A percentile compares a stretch with the other conserved stretches of the same genome.
Conservation (phyloP, 768 basidiomycete species). For the Phylloporus sp. region DNA sequence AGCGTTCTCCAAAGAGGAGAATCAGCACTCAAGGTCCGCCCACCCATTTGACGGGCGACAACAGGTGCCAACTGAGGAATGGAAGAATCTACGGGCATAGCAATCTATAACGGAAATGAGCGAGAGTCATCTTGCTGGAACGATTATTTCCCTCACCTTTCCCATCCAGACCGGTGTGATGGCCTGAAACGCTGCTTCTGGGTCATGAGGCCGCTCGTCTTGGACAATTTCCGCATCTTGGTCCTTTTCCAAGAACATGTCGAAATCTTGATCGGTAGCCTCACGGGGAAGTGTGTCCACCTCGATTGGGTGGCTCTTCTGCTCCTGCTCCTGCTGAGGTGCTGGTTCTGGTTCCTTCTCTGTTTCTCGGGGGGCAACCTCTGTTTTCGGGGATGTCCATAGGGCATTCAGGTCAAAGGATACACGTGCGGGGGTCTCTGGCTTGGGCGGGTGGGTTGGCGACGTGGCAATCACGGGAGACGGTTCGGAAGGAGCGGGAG, state of each 20-base stretch:
- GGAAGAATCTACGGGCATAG: slow-evolving; percentile 75
- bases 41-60: slow-evolving; percentile 76
- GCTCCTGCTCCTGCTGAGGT: slow-evolving; percentile 28
- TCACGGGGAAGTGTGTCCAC: slow-evolving; percentile 35
- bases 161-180: slow-evolving; percentile 68
- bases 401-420: slow-evolving; percentile 73
- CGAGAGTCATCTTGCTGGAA: background rate
- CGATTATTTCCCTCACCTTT: slow-evolving; percentile 45
- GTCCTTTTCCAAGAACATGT: slow-evolving; percentile 75
- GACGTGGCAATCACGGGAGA: slow-evolving; percentile 25
- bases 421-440: slow-evolving; percentile 42
- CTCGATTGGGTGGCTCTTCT: slow-evolving; percentile 45
- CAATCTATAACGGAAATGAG: slow-evolving; percentile 46
- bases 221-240: slow-evolving; percentile 32
- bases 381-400: slow-evolving; percentile 55
- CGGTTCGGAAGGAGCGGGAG: slow-evolving; percentile 38
- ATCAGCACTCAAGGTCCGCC: slow-evolving; percentile 52
- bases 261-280: slow-evolving; percentile 78
- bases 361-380: slow-evolving; percentile 15
- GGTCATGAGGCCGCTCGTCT: slow-evolving; percentile 32
- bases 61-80: slow-evolving; percentile 64
- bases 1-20: slow-evolving; percentile 72
- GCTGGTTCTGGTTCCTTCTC: slow-evolving; percentile 25
- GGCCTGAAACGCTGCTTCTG: slow-evolving; percentile 51
- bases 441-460: slow-evolving; percentile 29